Evolutionary conservation across 345 rosid genomes (phyloP).

Genomic region (Pugionium dolabratum): DNA sequence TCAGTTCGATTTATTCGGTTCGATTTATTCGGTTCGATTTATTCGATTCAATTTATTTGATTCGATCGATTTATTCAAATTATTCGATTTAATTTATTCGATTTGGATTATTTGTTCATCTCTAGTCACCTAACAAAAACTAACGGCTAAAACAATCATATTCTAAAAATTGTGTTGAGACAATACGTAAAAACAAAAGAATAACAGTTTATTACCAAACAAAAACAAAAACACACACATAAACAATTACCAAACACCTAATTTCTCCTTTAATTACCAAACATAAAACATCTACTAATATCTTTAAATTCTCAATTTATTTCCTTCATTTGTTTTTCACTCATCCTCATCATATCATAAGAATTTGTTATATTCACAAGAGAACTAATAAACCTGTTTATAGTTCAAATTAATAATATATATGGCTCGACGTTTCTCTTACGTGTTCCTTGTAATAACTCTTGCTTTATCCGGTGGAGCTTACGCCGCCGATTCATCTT

Average conservation of each 20-base stretch:
- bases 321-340: neutral
- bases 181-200: too few relatives aligned
- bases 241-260: slow-evolving; percentile 7
- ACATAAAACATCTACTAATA: slow-evolving; percentile 8
- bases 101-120: too few relatives aligned
- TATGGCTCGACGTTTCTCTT: slow-evolving; percentile 22
- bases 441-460: slow-evolving; percentile 18
- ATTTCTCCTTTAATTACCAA: neutral
- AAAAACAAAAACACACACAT: neutral
- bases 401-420: neutral
- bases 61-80: too few relatives aligned
- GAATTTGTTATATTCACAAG: neutral
- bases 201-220: too few relatives aligned
- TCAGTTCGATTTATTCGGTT: too few relatives aligned
- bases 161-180: too few relatives aligned
- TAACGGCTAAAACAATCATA: too few relatives aligned
- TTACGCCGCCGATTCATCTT: slow-evolving; percentile 24
- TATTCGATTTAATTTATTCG: too few relatives aligned
- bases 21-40: too few relatives aligned
- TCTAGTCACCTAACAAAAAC: too few relatives aligned
- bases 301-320: slow-evolving; percentile 15
- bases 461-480: slow-evolving; percentile 17
- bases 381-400: neutral
- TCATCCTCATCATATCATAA: neutral
- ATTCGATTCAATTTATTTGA: too few relatives aligned